These are phyloP conservation scores for Zostera marina DNA, from an alignment of 116 monocot species.

Conservation along the genomic window DNA sequence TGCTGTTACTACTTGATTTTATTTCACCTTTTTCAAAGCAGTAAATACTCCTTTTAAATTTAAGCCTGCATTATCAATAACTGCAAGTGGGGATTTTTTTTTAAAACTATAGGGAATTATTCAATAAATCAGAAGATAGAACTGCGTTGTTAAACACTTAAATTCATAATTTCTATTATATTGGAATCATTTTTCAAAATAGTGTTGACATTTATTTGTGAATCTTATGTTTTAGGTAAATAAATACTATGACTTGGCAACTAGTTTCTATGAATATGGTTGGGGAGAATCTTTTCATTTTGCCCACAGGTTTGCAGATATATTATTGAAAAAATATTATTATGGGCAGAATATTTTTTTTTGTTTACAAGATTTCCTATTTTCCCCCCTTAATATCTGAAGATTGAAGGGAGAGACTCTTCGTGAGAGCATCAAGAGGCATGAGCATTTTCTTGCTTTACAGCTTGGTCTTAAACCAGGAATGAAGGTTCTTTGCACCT, in stretches of 20 bases:
- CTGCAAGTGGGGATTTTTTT: not conserved
- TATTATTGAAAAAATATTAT: not conserved
- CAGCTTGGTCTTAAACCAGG: conserved; percentile 63
- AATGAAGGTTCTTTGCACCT: conserved; percentile 59
- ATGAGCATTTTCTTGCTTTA: conserved; percentile 91
- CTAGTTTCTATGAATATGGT: conserved; percentile 99
- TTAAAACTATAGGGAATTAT: too few species aligned
- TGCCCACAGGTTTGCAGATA: conserved; percentile 51
- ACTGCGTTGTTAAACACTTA: too few species aligned
- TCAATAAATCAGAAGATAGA: too few species aligned
- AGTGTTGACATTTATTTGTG: not conserved
- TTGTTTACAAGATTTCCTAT: not conserved
- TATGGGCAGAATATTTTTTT: not conserved
- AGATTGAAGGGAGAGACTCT: conserved; percentile 88
- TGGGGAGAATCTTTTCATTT: conserved; percentile 99
- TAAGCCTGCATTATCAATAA: too few species aligned
- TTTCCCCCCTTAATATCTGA: not conserved
- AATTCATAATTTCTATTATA: too few species aligned
- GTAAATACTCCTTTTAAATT: too few species aligned
- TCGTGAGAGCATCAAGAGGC: conserved; percentile 78
- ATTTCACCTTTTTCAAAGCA: not conserved
- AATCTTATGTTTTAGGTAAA: conserved; percentile 50
- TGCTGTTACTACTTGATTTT: not conserved
- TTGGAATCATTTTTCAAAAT: not conserved
- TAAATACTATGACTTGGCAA: conserved; percentile 97